Base-by-base conservation (phyloP, 257 asterid genomes). In the Solanum infundibuliforme region DNA sequence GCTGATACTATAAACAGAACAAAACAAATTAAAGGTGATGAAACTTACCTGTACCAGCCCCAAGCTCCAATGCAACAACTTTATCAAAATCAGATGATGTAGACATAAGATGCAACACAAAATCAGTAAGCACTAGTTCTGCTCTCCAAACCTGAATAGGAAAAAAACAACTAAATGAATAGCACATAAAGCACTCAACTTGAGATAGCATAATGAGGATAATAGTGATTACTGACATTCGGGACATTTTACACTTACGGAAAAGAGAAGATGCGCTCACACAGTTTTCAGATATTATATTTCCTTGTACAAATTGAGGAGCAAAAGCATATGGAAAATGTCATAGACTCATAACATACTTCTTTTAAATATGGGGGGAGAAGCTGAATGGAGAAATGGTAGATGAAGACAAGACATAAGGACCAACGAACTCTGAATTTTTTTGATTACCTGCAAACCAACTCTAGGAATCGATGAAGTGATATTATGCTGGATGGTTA, bases 401-500 rank as follows among this genome's bases (percentile, higher is more conserved):
- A 41, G 69, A 58, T 55, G 71, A 84, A 87, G 32, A 58, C 29
- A 20, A 87, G 73, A n/a, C 21, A 62, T 34, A 38, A 36, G 48
- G 41, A 38, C 60, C 31, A 87, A 60, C 7, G 41, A 18, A 36
- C 13, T 71, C 86, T 34, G 35, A 18, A 46, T 82, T 48, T 48
- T 48, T 20, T 82, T 36, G 21, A 83, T 41, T 89, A 97, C 99
- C 99, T 97, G 99, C 91, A 97, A 94, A 87, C 99, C 99, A 77
- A 97, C 99, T 81, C 90, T 94, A 86, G 97, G 98, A 88, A 97
- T 92, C 60, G 99, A 95, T 87, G 99, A 97, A 60, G 98, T 95
- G 93, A 97, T 94, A 87, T 91, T 93, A 83, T 97, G 99, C 89
- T 94, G 95, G 90, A 97, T 87, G 88, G 89, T 88, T 86, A 95